A percentile compares a stretch with the other conserved stretches of the same genome.
phyloP scores from a whole-genome alignment of 139 green algal genomes.

The Micractinium conductrix region DNA sequence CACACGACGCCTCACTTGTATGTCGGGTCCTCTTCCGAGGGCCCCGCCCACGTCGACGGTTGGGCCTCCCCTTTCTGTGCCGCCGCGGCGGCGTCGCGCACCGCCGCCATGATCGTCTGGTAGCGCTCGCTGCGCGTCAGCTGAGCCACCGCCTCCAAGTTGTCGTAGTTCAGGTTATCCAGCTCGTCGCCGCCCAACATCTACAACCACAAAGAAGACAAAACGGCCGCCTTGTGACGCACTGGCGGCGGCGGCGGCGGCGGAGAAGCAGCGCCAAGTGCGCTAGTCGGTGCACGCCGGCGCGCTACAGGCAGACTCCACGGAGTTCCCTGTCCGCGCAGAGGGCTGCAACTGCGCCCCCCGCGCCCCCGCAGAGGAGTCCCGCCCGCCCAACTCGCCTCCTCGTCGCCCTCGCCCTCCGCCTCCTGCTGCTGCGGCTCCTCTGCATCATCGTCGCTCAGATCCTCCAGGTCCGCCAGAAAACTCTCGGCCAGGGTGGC shows the following conservation, averaged over 20 bases:
- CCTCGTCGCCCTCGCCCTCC: conserved; percentile 31
- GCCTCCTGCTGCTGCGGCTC: conserved; percentile 48
- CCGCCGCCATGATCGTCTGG: conserved; percentile 55
- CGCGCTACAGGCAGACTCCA: too few relatives aligned
- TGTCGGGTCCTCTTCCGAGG: conserved; percentile 76
- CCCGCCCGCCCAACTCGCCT: too few relatives aligned
- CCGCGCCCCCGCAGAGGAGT: too few relatives aligned
- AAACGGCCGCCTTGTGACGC: too few relatives aligned
- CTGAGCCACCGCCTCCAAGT: conserved; percentile 75
- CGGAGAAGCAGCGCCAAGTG: neutral
- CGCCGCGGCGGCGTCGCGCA: conserved; percentile 41
- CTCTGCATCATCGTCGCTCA: conserved; percentile 88
- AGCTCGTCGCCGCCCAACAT: conserved; percentile 59
- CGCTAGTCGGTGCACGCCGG: too few relatives aligned
- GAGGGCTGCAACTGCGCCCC: too few relatives aligned
- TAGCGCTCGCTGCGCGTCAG: conserved; percentile 64
- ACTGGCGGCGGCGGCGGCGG: neutral
- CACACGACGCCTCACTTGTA: conserved; percentile 87
- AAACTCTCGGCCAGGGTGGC: conserved; percentile 93
- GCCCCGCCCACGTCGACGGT: conserved; percentile 40
- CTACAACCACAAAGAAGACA: conserved; percentile 6
- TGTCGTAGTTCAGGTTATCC: conserved; percentile 79
- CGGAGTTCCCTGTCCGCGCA: too few relatives aligned
- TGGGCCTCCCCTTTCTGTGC: conserved; percentile 2
- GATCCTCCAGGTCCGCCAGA: conserved; percentile 94